Base-by-base conservation (phyloP, 352 stramenopile genomes). In the Lagenidium giganteum region DNA sequence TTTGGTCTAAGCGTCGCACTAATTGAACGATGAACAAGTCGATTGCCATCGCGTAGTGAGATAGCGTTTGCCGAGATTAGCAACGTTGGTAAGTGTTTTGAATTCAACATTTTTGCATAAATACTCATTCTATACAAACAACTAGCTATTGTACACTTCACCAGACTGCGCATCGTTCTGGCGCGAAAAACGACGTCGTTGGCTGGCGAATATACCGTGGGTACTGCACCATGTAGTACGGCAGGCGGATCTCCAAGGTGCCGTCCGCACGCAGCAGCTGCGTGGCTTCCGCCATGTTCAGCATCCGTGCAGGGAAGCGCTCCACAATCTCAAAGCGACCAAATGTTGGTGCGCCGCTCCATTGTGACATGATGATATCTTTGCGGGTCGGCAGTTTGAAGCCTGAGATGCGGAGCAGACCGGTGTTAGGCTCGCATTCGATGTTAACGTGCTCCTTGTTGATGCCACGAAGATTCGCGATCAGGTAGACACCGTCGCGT, bases 251-350 rank as follows among this genome's bases (percentile, higher is more conserved):
- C 39, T 83, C 54, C 39, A 86, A 32, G 3, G 61, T 82, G 18
- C 70, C 70, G 45, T 83, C 58, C 20, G 62, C 55, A 13, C 28
- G 37, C 6, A 86, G 35, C 30, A 73, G 57, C 48, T 82, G 70
- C 9, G 68, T 71, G n/a, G 69, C 67, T 16, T 74, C 54, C 21
- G 80, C 62, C 50, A 83, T 62, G 50, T 68, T 61, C 22, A 80
- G 40, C 41, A 65, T 48, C 29, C 67, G 59, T 32, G 45, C 30
- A 24, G 67, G 67, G 41, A 84, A 70, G 23, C 67, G 64, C 58
- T 86, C 61, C 9, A 37, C 42, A 41, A 87, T 83, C 37, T 84
- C 68, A 20, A 87, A 87, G 46, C 71, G 75, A 22, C 75, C 71
- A 29, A 82, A 85, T 3, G 69, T 82, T 17, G 75, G 69, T 4